Evolutionary conservation across 208 protist genomes (phyloP), one percentile per base, ranked within the genome.

Genomic region (Lotmaria passim): DNA sequence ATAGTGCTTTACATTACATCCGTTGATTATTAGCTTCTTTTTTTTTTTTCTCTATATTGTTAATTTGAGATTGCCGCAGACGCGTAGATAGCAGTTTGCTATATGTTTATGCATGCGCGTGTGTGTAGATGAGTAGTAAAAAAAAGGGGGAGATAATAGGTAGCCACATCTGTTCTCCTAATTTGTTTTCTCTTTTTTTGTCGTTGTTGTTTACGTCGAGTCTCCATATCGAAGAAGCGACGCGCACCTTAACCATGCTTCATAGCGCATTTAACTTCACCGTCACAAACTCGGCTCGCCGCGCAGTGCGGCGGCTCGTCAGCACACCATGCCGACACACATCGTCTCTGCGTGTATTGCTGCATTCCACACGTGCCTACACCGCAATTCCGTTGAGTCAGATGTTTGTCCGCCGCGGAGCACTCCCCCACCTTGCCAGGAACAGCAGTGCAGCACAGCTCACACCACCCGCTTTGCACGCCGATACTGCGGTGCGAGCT

Each of bases 321-420:
- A 8, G n/a, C 4, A 12, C 50, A 36, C 28, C 50, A 21, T 28
- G 26, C 50, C 30, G 5, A 19, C 33, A 21, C 53, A 30, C 30
- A 4, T 26, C 7, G 3, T 10, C 6, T 28, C 7, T n/a, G 6
- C 14, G 3, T 21, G 17, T 11, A 21, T 17, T 63, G 15, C 57
- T 17, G 8, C 30, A 15, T 36, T 24, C 36, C 34, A 36, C 19
- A 21, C 66, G 67, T 23, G n/a, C 38, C 38, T 78, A 78, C 73
- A 78, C 73, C 12, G 51, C 73, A 0, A 78, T 78, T 12, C 65
- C 73, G 4, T 58, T 78, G 44, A 63, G 7, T 39, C 31, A 38
- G 17, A 23, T 26, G 4, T 51, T 63, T 28, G 3, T 38, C 3
- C 21, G 39, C 24, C 57, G 26, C 7, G 39, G 57, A 4, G 39